Conservation (phyloP, 2,329 filamentous ascomycete species). For the Alternaria gaisen region DNA sequence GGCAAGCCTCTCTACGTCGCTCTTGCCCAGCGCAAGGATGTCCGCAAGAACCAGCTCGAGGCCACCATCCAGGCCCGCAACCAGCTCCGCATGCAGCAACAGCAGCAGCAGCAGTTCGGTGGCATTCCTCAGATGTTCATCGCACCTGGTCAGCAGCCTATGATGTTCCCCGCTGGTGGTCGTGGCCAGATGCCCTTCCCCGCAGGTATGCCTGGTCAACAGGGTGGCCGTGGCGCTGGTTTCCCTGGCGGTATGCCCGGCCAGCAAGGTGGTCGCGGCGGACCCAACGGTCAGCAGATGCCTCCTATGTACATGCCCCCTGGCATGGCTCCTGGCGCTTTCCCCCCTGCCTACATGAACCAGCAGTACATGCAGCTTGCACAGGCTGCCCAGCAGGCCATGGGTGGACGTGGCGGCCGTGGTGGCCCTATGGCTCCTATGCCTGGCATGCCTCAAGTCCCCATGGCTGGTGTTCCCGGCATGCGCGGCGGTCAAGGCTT, state of each 20-base stretch:
- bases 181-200: constrained; percentile 71
- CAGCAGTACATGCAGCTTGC: constrained; percentile 82
- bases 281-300: constrained; percentile 77
- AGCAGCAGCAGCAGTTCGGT: constrained; percentile 70
- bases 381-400: constrained; percentile 71
- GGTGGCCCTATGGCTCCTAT: constrained; percentile 70
- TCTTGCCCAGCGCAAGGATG: constrained; percentile 98
- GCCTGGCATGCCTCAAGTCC: constrained; percentile 74
- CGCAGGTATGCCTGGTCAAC: constrained; percentile 71
- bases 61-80: constrained; percentile 99
- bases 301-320: constrained; percentile 84
- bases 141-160: constrained; percentile 78
- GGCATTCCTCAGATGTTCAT: constrained; percentile 83
- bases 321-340: constrained; percentile 68
- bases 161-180: constrained; percentile 64
- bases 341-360: constrained; percentile 80
- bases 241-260: constrained; percentile 82
- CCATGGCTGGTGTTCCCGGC: constrained; percentile 62
- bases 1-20: constrained; percentile 98
- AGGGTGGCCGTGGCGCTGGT: constrained; percentile 83
- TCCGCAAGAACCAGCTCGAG: constrained; percentile 98
- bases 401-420: constrained; percentile 63
- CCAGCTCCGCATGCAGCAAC: constrained; percentile 98
- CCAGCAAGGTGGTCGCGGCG: constrained; percentile 88
- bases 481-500: constrained; percentile 54